These are phyloP conservation scores for Elsinoe necatrix DNA, from an alignment of 2,329 filamentous ascomycete species.

Conservation along the genomic window DNA sequence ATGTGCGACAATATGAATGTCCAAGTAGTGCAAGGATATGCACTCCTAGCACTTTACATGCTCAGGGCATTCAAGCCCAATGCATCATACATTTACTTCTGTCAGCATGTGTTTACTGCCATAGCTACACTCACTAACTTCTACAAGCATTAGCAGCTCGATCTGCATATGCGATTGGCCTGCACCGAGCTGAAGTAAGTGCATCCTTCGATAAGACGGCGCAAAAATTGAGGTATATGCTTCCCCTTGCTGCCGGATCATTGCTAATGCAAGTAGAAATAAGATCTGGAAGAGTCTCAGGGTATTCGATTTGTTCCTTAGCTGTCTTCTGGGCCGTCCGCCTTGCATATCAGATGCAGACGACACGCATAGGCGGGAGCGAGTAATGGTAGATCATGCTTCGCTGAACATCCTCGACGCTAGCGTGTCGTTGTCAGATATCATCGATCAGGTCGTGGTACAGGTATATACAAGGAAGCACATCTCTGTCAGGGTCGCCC, in stretches of 20 bases:
- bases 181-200: conserved; percentile 47
- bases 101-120: conserved; percentile 20
- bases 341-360: conserved; percentile 47
- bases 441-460: conserved; percentile 40
- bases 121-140: neutral
- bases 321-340: conserved; percentile 43
- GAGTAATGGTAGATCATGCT: conserved; percentile 21
- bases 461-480: conserved; percentile 38
- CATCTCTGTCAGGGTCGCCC: conserved; percentile 33
- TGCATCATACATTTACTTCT: conserved; percentile 46
- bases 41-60: conserved; percentile 45
- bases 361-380: conserved; percentile 29
- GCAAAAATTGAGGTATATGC: conserved; percentile 20
- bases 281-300: conserved; percentile 47
- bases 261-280: conserved; percentile 27
- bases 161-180: conserved; percentile 44
- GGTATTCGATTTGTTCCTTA: conserved; percentile 45
- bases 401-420: conserved; percentile 28
- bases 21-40: conserved; percentile 44
- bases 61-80: conserved; percentile 44
- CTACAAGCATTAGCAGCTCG: conserved; percentile 35
- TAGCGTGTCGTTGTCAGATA: conserved; percentile 39
- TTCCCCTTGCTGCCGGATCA: neutral
- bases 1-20: conserved; percentile 43
- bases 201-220: conserved; percentile 40